Evolutionary conservation across 2,329 filamentous ascomycete species (phyloP), one percentile per base, ranked within the genome.

Genomic region (Sphaerostilbella broomeana): DNA sequence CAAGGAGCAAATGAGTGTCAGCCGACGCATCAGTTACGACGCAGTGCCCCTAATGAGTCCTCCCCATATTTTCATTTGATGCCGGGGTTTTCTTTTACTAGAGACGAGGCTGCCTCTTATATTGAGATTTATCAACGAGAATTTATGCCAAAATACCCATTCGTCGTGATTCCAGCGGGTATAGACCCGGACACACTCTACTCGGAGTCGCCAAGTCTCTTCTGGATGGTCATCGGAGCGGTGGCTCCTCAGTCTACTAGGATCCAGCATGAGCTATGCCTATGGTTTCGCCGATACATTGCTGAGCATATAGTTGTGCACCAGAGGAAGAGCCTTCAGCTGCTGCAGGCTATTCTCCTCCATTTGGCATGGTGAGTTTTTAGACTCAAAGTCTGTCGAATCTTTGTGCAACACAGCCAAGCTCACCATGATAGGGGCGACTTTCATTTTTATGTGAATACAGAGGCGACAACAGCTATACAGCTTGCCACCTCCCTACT

Each of bases 401-500:
- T 17, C 13, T 3, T 11, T 3, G 6, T 16, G 4, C 13, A 10
- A n/a, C 17, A 19, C 17, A 22, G 10, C 8, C 12, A 7, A 7
- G 11, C 21, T 42, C 13, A 42, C 7, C 7, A 15, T 2, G 18
- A 15, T 17, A 67, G 63, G 62, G 60, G 58, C 21, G 63, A 68
- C 34, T 56, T 61, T 25, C 59, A 64, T 32, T 60, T 60, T 28
- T 64, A 63, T 29, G 43, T 61, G 9, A 62, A 65, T 1, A 49
- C 52, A 3, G 57, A 60, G 12, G 57, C 55, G 3, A 67, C 63
- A 4, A 59, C 55, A 1, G 42, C 68, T 1, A 25, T 68, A 1
- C 65, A 69, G 9, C 47, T 69, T 11, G 62, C 63, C 3, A 45
- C 58, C 1, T 59, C 60, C 0, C 42, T 69, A 1, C 56, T 65